Percentiles rank a stretch among this genome's conserved stretches.
Conservation (phyloP, 345 rosid species). For the Fremontodendron californicum region DNA sequence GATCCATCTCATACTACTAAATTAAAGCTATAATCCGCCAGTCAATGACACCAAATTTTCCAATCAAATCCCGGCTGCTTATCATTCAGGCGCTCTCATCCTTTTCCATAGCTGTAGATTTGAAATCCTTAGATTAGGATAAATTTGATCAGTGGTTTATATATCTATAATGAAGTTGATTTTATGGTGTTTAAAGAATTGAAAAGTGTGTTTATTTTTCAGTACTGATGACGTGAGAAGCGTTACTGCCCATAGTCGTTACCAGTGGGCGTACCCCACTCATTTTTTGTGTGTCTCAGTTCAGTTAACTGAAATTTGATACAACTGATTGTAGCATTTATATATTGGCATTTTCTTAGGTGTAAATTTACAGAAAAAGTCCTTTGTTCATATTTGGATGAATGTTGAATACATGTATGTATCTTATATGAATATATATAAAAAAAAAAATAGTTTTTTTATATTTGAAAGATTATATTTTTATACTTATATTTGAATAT, state of each 20-base stretch:
- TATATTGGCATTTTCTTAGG: neutral
- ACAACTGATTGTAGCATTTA: neutral
- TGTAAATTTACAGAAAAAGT: too few relatives aligned
- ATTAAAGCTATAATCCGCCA: neutral
- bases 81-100: neutral
- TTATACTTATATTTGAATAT: too few relatives aligned
- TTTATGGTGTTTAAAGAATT: neutral
- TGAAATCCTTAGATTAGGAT: neutral
- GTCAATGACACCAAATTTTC: neutral
- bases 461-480: too few relatives aligned
- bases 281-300: conserved; percentile 3
- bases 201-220: neutral
- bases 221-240: neutral
- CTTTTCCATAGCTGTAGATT: neutral
- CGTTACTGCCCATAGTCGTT: conserved; percentile 3
- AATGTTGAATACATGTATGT: too few relatives aligned
- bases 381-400: too few relatives aligned
- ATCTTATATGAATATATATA: too few relatives aligned
- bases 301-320: conserved; percentile 9
- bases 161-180: neutral
- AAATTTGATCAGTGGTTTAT: neutral
- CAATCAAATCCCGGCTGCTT: neutral
- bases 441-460: too few relatives aligned
- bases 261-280: conserved; percentile 1
- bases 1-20: conserved; percentile 4